phyloP scores from a whole-genome alignment of 345 rosid species.

The Punica granatum region DNA sequence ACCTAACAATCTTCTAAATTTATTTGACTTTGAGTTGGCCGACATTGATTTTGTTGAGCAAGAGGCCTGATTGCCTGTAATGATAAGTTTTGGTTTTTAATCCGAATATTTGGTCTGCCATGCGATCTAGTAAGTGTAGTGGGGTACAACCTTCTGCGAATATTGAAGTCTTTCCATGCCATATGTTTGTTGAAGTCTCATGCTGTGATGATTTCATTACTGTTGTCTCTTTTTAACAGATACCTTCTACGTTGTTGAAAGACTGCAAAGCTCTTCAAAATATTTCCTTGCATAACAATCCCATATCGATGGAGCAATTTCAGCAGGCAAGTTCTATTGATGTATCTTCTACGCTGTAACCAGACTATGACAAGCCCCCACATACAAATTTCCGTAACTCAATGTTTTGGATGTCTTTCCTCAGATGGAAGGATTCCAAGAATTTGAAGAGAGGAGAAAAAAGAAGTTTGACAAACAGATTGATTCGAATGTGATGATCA shows the following conservation, averaged over 20 bases:
- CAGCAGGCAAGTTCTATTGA: constrained; percentile 55
- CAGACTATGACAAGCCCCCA: not conserved
- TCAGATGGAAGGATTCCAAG: constrained; percentile 89
- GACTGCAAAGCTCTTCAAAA: constrained; percentile 88
- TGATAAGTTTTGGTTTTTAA: too few relatives aligned
- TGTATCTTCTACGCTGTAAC: not conserved
- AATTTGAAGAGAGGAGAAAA: constrained; percentile 88
- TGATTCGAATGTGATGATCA: constrained; percentile 90
- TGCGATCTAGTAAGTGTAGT: not conserved
- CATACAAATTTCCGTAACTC: not conserved
- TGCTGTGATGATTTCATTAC: not conserved
- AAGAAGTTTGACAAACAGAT: constrained; percentile 94
- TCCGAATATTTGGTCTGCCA: not conserved
- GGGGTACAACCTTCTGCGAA: not conserved
- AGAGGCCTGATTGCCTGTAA: too few relatives aligned
- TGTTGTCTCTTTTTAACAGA: constrained; percentile 28
- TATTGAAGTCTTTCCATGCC: not conserved
- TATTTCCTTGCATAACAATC: constrained; percentile 79
- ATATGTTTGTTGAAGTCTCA: not conserved
- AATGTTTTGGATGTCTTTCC: not conserved
- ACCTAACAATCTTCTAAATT: not conserved
- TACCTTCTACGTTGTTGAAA: constrained; percentile 61
- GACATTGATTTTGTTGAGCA: too few relatives aligned
- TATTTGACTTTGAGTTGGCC: not conserved
- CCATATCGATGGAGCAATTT: constrained; percentile 87